Evolutionary conservation across 495 filamentous ascomycete genomes (phyloP), one percentile per base, ranked within the genome.

Genomic region (Tuber umbilicatum): DNA sequence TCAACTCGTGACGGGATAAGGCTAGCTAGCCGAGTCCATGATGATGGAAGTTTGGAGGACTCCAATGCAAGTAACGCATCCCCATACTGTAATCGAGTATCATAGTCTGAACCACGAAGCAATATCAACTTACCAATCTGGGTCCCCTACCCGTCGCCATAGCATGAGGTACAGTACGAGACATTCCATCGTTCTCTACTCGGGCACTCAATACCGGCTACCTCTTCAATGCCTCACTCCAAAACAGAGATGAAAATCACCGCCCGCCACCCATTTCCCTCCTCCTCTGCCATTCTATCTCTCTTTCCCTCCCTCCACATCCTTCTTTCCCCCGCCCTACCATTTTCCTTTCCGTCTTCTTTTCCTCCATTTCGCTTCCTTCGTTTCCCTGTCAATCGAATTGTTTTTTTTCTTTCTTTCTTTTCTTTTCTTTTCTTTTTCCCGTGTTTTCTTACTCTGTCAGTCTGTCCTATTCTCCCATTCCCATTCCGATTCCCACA

Each of bases 1-100:
- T 5, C 19, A n/a, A 55, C 47, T 55, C 21, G 0, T 14, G 55
- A 31, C 31, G 27, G 55, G 55, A 64, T 64, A 12, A 31, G 55
- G 27, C 55, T 64, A 64, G 27, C 55, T 64, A 64, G 55, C 55
- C 55, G 55, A 64, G 55, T 64, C 55, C 12, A 64, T 64, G 10
- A 31, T 16, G 21, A 23, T 23, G 45, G 45, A 21, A 47, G 21
- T 6, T 23, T 6, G 5, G 17, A 45, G 47, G 5, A 55, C 47
- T 55, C 23, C 27, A 31, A n/a, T 16, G 55, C 55, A 64, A 2
- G 55, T 12, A 64, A 64, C n/a, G 55, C 55, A 64, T 31, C 47
- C 27, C 47, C n/a, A n/a, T n/a, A n/a, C n/a, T n/a, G n/a, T n/a
- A n/a, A n/a, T n/a, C n/a, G n/a, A n/a, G n/a, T n/a, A n/a, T n/a